These are phyloP conservation scores for Naumovozyma castellii DNA, from an alignment of 805 yeast genomes.

Conservation along the genomic window DNA sequence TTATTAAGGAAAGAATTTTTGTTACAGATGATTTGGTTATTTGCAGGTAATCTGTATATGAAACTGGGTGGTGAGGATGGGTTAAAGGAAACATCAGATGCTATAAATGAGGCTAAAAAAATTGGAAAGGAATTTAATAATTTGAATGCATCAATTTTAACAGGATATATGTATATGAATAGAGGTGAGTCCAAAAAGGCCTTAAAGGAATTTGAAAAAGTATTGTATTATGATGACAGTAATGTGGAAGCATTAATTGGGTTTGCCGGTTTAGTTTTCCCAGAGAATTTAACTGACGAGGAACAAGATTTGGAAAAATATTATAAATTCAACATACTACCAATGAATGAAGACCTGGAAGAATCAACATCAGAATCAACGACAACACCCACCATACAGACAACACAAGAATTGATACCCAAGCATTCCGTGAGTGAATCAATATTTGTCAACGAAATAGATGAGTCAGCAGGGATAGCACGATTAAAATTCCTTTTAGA, in stretches of 20 bases:
- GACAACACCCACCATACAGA: background rate
- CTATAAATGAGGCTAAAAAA: conserved; percentile 62
- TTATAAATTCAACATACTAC: background rate
- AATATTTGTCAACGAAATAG: conserved; percentile 45
- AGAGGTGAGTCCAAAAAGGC: conserved; percentile 38
- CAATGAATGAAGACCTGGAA: background rate
- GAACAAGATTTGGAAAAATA: conserved; percentile 8
- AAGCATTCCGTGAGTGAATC: background rate
- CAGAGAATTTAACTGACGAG: conserved; percentile 34
- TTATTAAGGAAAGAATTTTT: conserved; percentile 30
- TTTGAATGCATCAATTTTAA: conserved; percentile 20
- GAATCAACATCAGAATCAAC: background rate
- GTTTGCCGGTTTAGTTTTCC: conserved; percentile 40
- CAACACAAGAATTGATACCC: background rate
- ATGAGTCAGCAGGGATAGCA: conserved; percentile 51
- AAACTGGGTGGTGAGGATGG: conserved; percentile 35
- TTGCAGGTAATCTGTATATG: conserved; percentile 58
- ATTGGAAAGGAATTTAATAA: conserved; percentile 37
- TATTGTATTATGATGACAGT: conserved; percentile 40
- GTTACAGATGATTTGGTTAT: conserved; percentile 62
- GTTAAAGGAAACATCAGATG: conserved; percentile 53
- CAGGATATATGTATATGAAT: conserved; percentile 29
- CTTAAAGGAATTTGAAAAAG: conserved; percentile 54
- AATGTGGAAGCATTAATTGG: conserved; percentile 49
- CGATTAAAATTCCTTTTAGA: conserved; percentile 38